Conservation (phyloP, 257 asterid genomes). For the Gentiana straminea region DNA sequence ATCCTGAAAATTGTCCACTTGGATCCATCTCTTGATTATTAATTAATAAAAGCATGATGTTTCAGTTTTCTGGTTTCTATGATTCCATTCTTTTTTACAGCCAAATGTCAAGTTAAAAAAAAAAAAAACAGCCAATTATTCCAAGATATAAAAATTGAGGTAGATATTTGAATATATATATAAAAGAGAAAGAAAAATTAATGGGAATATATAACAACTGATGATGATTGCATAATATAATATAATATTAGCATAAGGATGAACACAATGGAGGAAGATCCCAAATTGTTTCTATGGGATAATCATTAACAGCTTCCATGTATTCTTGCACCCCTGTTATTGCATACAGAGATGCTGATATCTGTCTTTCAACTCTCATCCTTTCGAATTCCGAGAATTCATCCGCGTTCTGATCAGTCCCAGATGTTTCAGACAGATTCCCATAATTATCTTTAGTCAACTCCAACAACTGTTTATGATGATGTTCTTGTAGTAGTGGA, state of each 20-base stretch:
- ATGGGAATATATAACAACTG: no score
- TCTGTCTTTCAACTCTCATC: constrained; percentile 61
- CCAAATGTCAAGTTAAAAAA: no score
- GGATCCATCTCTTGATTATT: no score
- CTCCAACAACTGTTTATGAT: constrained; percentile 12
- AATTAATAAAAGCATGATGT: no score
- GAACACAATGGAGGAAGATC: constrained; percentile 57
- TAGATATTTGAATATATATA: no score
- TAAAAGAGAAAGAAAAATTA: no score
- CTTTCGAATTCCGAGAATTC: constrained; percentile 36
- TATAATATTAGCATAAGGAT: constrained; percentile 16
- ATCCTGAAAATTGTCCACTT: no score
- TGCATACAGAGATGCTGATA: constrained; percentile 77
- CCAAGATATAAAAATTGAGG: no score
- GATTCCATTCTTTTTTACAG: no score
- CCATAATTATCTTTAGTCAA: constrained; percentile 5
- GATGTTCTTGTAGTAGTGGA: neutral
- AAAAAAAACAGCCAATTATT: no score
- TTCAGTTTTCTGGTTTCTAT: no score
- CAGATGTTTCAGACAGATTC: constrained; percentile 1
- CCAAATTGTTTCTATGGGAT: constrained; percentile 47
- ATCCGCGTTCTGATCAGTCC: neutral
- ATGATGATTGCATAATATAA: neutral
- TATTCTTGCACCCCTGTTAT: constrained; percentile 69
- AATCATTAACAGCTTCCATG: constrained; percentile 42